These are phyloP conservation scores for Penicillium ochrochloron DNA, from an alignment of 495 filamentous ascomycete genomes.

Conservation along the genomic window DNA sequence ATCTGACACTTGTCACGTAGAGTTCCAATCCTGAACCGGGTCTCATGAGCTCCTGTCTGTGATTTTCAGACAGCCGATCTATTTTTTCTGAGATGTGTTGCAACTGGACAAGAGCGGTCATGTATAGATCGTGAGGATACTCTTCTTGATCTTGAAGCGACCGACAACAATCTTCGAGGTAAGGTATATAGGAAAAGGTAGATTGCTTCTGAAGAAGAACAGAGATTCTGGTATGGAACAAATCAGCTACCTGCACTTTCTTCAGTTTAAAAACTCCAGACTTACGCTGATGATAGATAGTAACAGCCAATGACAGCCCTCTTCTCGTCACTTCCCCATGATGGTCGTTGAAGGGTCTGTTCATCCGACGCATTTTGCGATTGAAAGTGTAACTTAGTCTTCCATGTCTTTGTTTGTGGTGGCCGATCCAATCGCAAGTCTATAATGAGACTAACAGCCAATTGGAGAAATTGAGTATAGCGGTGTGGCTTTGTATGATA, in stretches of 20 bases:
- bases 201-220: constrained; percentile 31
- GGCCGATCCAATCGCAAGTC: constrained; percentile 50
- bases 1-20: constrained; percentile 27
- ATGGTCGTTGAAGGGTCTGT: constrained; percentile 14
- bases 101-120: constrained; percentile 27
- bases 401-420: constrained; percentile 32
- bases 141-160: constrained; percentile 24
- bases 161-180: constrained; percentile 29
- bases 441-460: constrained; percentile 49
- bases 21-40: constrained; percentile 29
- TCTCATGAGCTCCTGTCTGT: constrained; percentile 17
- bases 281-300: constrained; percentile 33
- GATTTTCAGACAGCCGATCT: constrained; percentile 23
- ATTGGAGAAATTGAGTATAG: constrained; percentile 46
- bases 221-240: constrained; percentile 15
- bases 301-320: constrained; percentile 31
- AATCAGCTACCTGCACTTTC: too few relatives aligned
- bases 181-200: constrained; percentile 22
- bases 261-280: too few relatives aligned
- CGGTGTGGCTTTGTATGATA: constrained; percentile 42
- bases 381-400: constrained; percentile 25
- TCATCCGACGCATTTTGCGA: constrained; percentile 9
- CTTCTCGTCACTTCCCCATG: constrained; percentile 31
- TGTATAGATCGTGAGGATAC: constrained; percentile 26
- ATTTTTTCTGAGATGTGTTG: constrained; percentile 35